Conservation (phyloP, 352 stramenopile genomes). For the Globisporangium heterothallicum region DNA sequence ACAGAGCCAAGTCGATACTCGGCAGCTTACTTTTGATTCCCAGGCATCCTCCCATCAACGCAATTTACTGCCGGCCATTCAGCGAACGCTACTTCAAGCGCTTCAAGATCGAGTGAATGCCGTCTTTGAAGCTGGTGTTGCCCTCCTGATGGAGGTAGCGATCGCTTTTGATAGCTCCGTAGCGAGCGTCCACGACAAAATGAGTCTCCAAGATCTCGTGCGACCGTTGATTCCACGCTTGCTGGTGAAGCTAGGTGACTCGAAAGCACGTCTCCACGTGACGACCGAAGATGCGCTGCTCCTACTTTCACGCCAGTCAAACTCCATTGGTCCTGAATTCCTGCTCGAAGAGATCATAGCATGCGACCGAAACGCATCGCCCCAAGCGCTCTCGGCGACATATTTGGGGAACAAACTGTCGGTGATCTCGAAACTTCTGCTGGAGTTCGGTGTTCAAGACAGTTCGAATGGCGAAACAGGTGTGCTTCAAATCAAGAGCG, state of each 20-base stretch:
- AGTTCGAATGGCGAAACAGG: slow-evolving; percentile 26
- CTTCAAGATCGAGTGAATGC: slow-evolving; percentile 75
- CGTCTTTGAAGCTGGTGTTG: slow-evolving; percentile 68
- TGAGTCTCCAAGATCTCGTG: slow-evolving; percentile 42
- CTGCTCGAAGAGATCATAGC: slow-evolving; percentile 73
- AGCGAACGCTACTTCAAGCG: slow-evolving; percentile 50
- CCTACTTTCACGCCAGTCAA: slow-evolving; percentile 53
- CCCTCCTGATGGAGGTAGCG: slow-evolving; percentile 69
- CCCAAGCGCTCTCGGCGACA: slow-evolving; percentile 41
- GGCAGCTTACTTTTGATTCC: slow-evolving; percentile 38
- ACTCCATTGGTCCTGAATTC: slow-evolving; percentile 56
- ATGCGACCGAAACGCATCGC: slow-evolving; percentile 50
- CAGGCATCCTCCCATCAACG: slow-evolving; percentile 6
- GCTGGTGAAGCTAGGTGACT: slow-evolving; percentile 72
- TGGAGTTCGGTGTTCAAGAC: slow-evolving; percentile 75
- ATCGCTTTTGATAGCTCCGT: slow-evolving; percentile 41
- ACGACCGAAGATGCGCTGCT: slow-evolving; percentile 70
- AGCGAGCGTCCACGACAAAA: not conserved
- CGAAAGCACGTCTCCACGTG: slow-evolving; percentile 65
- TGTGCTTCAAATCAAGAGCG: slow-evolving; percentile 49
- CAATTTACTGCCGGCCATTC: slow-evolving; percentile 30
- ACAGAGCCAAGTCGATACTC: slow-evolving; percentile 57
- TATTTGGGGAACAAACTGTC: slow-evolving; percentile 72
- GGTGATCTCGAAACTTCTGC: slow-evolving; percentile 64
- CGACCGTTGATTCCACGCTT: slow-evolving; percentile 63